Evolutionary conservation across 2,329 filamentous ascomycete genomes (phyloP), one percentile per base, ranked within the genome.

Genomic region (Myriosclerotinia duriaeana): DNA sequence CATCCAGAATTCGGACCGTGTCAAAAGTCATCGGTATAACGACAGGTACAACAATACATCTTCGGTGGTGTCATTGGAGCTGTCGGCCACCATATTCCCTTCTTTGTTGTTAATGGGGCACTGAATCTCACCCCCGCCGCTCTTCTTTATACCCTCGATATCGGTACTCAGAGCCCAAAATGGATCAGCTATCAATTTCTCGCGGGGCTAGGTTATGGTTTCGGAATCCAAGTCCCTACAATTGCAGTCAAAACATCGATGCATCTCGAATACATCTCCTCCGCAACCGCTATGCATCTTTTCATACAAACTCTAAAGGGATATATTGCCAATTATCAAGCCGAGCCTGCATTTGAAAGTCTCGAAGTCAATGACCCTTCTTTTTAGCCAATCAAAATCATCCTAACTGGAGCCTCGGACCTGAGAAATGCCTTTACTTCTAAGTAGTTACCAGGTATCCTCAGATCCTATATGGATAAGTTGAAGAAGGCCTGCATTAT

Each of bases 1-100:
- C 69, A 59, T 77, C 75, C 0, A 78, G 78, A 9, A 72, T 80
- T 11, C 70, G 72, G 58, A 76, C 76, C 48, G 71, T 81, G 38
- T 77, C 80, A 2, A 69, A 76, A 2, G 77, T 79, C 14, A 22
- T 53, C 36, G n/a, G n/a, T 22, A 40, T 40, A 11, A 40, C 3
- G 34, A 55, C 14, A 15, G 12, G 36, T 6, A 55, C 53, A 12
- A 40, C 26, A 26, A 26, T 26, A 2, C 17, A 55, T 22, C 7
- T 40, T 11, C 20, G n/a, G 12, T 40, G 36, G 2, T 14, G 12
- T 36, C 11, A 15, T 55, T n/a, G 20, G 12, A 40, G 34, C 12
- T 6, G 12, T n/a, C 12, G 12, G 12, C 5, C 11, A 55, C 15
- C 36, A 14, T 40, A 2, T 40, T 55, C 15, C 36, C 11, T 36